These are phyloP conservation scores for Pyronema omphalodes DNA, from an alignment of 495 filamentous ascomycete species.

Conservation along the genomic window DNA sequence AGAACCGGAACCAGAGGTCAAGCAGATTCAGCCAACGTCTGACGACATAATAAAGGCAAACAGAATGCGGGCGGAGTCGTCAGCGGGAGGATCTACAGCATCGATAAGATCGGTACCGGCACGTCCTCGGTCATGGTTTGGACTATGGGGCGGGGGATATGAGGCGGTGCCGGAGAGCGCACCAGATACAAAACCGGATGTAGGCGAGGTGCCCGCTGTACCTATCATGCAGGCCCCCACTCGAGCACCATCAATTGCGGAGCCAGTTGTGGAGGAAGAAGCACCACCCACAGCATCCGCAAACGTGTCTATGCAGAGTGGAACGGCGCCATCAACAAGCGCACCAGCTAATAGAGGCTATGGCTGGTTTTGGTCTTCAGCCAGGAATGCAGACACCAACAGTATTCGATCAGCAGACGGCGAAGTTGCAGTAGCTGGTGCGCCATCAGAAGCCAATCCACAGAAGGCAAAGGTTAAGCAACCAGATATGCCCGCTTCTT, in stretches of 20 bases:
- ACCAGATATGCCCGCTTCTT: constrained; percentile 7
- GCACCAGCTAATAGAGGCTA: not conserved
- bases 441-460: constrained; percentile 14
- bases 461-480: constrained; percentile 19
- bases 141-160: constrained; percentile 17
- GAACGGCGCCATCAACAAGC: not conserved
- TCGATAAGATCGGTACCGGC: not conserved
- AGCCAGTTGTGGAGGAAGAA: constrained; percentile 6
- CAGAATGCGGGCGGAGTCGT: not conserved
- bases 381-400: not conserved
- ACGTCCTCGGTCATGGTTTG: constrained; percentile 20
- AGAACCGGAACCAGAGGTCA: not conserved
- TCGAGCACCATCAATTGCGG: constrained; percentile 6
- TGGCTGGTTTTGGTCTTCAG: constrained; percentile 19
- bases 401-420: constrained; percentile 5
- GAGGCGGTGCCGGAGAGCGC: constrained; percentile 1
- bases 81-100: not conserved
- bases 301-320: not conserved
- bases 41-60: no score
- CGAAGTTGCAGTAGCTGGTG: constrained; percentile 17
- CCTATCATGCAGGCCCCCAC: constrained; percentile 1
- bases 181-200: constrained; percentile 2
- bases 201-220: not conserved
- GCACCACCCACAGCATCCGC: not conserved
- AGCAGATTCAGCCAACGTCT: no score